These are phyloP conservation scores for Didymella glomerata DNA, from an alignment of 2,329 filamentous ascomycete species.

Conservation along the genomic window DNA sequence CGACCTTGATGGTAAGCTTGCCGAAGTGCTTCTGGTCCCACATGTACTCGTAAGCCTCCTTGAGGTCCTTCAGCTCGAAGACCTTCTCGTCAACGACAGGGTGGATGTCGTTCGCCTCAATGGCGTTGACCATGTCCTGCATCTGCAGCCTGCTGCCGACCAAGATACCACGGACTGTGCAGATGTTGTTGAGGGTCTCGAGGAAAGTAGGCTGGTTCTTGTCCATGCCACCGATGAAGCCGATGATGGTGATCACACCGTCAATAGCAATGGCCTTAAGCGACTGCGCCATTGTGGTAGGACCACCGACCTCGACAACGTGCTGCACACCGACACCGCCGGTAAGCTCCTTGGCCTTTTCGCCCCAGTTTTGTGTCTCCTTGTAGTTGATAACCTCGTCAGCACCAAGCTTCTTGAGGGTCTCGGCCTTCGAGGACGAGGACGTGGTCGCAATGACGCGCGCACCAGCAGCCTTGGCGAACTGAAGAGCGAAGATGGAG, in stretches of 20 bases:
- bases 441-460: conserved; percentile 67
- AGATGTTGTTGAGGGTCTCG: conserved; percentile 58
- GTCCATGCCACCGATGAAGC: conserved; percentile 62
- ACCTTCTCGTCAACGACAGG: conserved; percentile 67
- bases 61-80: conserved; percentile 62
- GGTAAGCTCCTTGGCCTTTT: conserved; percentile 61
- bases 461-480: conserved; percentile 63
- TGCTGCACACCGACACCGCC: conserved; percentile 66
- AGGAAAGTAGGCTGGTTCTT: conserved; percentile 62
- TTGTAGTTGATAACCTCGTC: conserved; percentile 67
- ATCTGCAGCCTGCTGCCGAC: conserved; percentile 65
- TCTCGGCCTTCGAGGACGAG: conserved; percentile 58
- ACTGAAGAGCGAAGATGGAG: conserved; percentile 69
- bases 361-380: conserved; percentile 62
- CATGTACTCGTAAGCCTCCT: conserved; percentile 61
- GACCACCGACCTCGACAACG: conserved; percentile 72
- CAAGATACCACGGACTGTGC: conserved; percentile 65
- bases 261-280: conserved; percentile 64
- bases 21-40: conserved; percentile 59
- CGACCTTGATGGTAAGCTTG: conserved; percentile 48
- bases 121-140: conserved; percentile 66
- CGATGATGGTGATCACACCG: conserved; percentile 63
- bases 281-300: conserved; percentile 63
- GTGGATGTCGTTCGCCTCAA: conserved; percentile 67
- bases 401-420: conserved; percentile 62